These are phyloP conservation scores for Aureobasidium lini DNA, from an alignment of 2,329 filamentous ascomycete species.

Conservation along the genomic window DNA sequence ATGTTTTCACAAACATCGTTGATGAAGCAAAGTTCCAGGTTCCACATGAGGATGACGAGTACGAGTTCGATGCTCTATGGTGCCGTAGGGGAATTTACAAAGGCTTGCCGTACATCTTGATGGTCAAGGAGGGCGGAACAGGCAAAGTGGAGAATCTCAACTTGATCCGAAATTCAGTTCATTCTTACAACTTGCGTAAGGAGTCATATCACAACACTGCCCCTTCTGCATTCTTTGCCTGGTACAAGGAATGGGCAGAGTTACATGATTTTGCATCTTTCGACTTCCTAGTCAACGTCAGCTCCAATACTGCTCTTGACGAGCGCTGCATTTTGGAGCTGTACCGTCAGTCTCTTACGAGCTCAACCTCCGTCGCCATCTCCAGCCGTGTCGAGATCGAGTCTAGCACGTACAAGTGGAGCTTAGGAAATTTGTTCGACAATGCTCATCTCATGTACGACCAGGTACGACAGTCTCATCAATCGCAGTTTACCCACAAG, in stretches of 20 bases:
- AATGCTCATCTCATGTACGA: constrained; percentile 19
- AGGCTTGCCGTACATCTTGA: constrained; percentile 40
- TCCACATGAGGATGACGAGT: constrained; percentile 19
- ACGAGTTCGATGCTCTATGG: constrained; percentile 23
- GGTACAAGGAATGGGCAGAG: constrained; percentile 2
- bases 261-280: constrained; percentile 5
- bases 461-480: constrained; percentile 37
- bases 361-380: constrained; percentile 39
- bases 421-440: constrained; percentile 37
- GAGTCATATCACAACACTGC: constrained; percentile 18
- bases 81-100: constrained; percentile 39
- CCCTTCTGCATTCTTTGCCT: constrained; percentile 15
- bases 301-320: constrained; percentile 41
- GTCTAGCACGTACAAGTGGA: constrained; percentile 36
- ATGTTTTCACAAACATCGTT: constrained; percentile 35
- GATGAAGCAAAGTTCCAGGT: constrained; percentile 20
- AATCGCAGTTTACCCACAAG: constrained; percentile 43
- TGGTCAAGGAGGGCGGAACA: constrained; percentile 44
- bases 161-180: constrained; percentile 42
- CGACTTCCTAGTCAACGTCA: constrained; percentile 18
- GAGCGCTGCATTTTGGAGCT: constrained; percentile 39
- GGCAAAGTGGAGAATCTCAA: constrained; percentile 46
- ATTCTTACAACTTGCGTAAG: constrained; percentile 41
- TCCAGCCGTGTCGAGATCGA: constrained; percentile 45
- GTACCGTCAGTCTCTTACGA: constrained; percentile 31